phyloP scores from a whole-genome alignment of 2,329 filamentous ascomycete genomes.

The Aureobasidium sp. region DNA sequence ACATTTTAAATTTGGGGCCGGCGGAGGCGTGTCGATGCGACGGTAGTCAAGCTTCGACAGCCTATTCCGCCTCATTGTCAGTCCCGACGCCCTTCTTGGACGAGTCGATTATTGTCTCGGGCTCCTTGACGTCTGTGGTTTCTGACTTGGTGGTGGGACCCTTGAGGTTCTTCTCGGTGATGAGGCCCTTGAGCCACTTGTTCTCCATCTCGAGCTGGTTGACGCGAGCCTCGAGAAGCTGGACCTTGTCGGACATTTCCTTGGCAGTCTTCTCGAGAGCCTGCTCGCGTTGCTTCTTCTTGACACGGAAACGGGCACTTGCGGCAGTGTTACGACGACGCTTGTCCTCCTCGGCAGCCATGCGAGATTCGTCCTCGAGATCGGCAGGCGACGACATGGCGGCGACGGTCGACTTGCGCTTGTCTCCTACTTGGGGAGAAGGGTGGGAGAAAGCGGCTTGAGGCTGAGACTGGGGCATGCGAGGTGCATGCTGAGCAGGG shows the following conservation, averaged over 20 bases:
- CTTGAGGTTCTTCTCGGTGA: conserved; percentile 42
- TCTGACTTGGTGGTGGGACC: conserved; percentile 10
- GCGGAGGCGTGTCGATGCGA: not conserved
- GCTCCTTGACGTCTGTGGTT: not conserved
- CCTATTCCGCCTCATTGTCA: conserved; percentile 1
- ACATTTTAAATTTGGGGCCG: conserved; percentile 1
- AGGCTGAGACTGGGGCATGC: conserved; percentile 15
- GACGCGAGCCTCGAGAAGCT: conserved; percentile 39
- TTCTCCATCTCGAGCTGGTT: conserved; percentile 48
- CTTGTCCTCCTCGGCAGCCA: conserved; percentile 48
- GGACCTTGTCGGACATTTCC: conserved; percentile 45
- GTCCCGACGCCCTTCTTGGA: conserved; percentile 13
- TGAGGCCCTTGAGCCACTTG: conserved; percentile 46
- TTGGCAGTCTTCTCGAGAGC: conserved; percentile 45
- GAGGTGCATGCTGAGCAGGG: conserved; percentile 20
- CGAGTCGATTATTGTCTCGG: not conserved
- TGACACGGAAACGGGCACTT: conserved; percentile 47
- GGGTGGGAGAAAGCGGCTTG: conserved; percentile 4
- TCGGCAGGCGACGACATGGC: conserved; percentile 27
- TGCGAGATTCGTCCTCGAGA: conserved; percentile 40
- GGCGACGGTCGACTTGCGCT: conserved; percentile 39
- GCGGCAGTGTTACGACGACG: conserved; percentile 48
- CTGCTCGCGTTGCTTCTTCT: conserved; percentile 50
- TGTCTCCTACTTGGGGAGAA: conserved; percentile 31
- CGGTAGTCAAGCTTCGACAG: conserved; percentile 8